Base-by-base conservation (phyloP, 139 green algal species). In the Raphidocelis subcapitata region DNA sequence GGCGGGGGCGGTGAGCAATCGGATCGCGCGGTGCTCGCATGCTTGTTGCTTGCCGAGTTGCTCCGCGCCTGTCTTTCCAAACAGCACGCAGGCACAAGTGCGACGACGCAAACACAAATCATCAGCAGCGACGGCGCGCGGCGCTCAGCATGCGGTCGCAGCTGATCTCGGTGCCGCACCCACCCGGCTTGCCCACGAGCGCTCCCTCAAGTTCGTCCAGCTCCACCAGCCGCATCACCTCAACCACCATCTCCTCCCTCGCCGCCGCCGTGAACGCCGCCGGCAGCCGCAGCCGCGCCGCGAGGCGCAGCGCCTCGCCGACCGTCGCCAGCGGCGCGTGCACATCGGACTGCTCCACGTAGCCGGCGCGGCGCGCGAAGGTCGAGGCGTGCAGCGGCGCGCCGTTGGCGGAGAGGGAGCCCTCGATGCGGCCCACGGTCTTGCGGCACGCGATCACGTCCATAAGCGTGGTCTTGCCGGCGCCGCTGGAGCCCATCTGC, bases 381-480 rank as follows among this genome's bases (percentile, higher is more conserved):
- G 78, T 82, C 54, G 8, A 12, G 54, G n/a, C 10, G n/a, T 62
- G 5, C 54, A 28, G 14, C 15, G 28, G 20, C 5, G 15, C 15
- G 5, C 23, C 28, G 60, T 29, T 49, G 31, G 5, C 41, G 35
- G 59, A 73, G 16, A 92, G 90, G 35, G 90, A 80, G 1, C 89
- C 89, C 0, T 79, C 71, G 55, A 93, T 87, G 3, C 81, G 28
- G 24, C 91, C 91, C 54, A 86, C 75, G 0, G 90, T 95, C 84
- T 95, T 95, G 61, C 90, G 77, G 3, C 88, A 86, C 21, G 87
- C 85, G 14, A 95, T 81, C 36, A 89, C 83, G 67, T 95, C 87
- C 89, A 94, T 90, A 23, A 93, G 65, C 8, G 90, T 94, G 1
- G 87, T 94, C 83, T 94, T 91, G 44, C 82, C 84, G 0, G 88